Conservation (phyloP, 192 early-diverging fungal species). For the Rhizophlyctis rosea region DNA sequence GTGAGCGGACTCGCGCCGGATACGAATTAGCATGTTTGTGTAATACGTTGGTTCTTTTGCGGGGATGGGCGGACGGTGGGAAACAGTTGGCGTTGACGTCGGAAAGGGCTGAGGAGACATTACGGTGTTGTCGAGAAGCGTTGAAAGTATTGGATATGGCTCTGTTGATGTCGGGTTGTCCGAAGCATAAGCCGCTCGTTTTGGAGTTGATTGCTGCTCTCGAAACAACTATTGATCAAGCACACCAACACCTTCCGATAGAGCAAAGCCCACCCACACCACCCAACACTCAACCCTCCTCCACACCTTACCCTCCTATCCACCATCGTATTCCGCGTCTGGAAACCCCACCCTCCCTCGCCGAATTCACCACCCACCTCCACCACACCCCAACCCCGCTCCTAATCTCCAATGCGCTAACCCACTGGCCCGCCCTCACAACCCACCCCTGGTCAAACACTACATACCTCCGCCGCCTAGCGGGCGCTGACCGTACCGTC, state of each 20-base stretch:
- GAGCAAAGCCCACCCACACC: slow-evolving; percentile 3
- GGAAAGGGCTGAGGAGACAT: neutral
- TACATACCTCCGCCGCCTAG: slow-evolving; percentile 53
- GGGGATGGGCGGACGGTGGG: no score
- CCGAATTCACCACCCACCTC: slow-evolving; percentile 37
- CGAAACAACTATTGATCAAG: no score
- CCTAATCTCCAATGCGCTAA: slow-evolving; percentile 50
- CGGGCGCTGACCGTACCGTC: slow-evolving; percentile 66
- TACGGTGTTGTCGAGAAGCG: slow-evolving; percentile 24
- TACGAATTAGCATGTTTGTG: slow-evolving; percentile 1
- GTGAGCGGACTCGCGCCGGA: neutral
- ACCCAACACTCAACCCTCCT: neutral
- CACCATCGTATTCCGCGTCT: slow-evolving; percentile 27
- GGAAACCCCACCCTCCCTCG: slow-evolving; percentile 34
- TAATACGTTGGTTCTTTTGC: no score
- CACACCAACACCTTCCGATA: no score
- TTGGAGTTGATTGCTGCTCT: slow-evolving; percentile 14
- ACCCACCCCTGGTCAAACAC: slow-evolving; percentile 58
- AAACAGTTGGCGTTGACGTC: slow-evolving; percentile 5
- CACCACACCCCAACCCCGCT: slow-evolving; percentile 34
- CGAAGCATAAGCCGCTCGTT: slow-evolving; percentile 23
- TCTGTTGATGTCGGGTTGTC: slow-evolving; percentile 56
- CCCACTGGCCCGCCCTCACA: slow-evolving; percentile 68
- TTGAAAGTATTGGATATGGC: slow-evolving; percentile 51
- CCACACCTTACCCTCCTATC: slow-evolving; percentile 6